These are phyloP conservation scores for Plasmodium cynomolgi DNA, from an alignment of 169 alveolate species.

Conservation along the genomic window DNA sequence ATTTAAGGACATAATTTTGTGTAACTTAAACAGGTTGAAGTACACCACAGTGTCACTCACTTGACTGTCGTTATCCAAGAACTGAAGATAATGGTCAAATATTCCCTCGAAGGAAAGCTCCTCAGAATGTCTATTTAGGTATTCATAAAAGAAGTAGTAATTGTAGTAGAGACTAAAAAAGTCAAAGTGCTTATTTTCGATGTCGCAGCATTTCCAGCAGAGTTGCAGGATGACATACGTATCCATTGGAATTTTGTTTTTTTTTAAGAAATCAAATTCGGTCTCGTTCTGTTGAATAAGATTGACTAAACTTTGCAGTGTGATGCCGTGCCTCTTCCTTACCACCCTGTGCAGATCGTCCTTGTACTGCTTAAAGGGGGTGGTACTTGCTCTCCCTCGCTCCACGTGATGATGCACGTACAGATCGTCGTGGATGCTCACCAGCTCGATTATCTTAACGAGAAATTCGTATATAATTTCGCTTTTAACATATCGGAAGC, in stretches of 20 bases:
- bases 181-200: conserved; percentile 54
- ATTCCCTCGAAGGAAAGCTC: conserved; percentile 54
- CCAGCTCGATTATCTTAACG: conserved; percentile 49
- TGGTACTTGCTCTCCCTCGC: neutral
- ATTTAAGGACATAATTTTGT: conserved; percentile 49
- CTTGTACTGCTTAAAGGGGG: conserved; percentile 13
- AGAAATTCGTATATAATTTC: conserved; percentile 60
- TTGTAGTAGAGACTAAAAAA: conserved; percentile 54
- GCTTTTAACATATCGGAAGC: conserved; percentile 56
- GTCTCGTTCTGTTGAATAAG: conserved; percentile 33
- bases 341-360: conserved; percentile 24
- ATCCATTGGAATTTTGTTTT: conserved; percentile 48
- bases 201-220: conserved; percentile 72
- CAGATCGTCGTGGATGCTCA: conserved; percentile 53
- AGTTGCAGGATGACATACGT: conserved; percentile 53
- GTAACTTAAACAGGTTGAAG: conserved; percentile 47
- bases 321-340: conserved; percentile 49
- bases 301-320: conserved; percentile 23
- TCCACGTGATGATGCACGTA: conserved; percentile 42
- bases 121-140: conserved; percentile 18
- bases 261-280: conserved; percentile 48
- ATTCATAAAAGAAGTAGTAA: conserved; percentile 65
- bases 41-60: conserved; percentile 26
- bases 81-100: conserved; percentile 35
- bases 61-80: conserved; percentile 26